Conservation (phyloP, 169 alveolate genomes). For the Eimeria brunetti region DNA sequence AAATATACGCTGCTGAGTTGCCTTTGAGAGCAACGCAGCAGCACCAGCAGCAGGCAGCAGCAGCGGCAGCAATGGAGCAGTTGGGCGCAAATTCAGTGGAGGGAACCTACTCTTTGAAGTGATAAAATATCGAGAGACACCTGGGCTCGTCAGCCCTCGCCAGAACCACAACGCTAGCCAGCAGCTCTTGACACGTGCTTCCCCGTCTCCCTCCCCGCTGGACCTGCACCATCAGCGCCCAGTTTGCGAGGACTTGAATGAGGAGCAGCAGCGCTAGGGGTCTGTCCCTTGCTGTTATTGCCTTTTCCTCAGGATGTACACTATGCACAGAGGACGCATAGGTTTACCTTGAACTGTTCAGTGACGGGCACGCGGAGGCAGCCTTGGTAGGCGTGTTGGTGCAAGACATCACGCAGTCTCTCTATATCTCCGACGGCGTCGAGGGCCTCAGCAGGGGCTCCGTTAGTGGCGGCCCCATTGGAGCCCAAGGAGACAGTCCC, state of each 20-base stretch:
- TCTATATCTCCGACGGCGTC: slow-evolving; percentile 15
- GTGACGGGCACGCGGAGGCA: slow-evolving; percentile 45
- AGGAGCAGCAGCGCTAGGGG: not conserved
- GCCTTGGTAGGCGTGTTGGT: slow-evolving; percentile 44
- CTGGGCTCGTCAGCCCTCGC: slow-evolving; percentile 73
- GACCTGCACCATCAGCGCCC: slow-evolving; percentile 26
- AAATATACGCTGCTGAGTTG: not conserved
- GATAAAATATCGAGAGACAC: slow-evolving; percentile 40
- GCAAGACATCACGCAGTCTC: slow-evolving; percentile 39
- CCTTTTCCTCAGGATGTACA: not conserved
- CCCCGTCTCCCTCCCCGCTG: slow-evolving; percentile 72
- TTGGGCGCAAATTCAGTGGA: not conserved
- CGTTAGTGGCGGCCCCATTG: not conserved
- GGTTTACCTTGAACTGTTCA: slow-evolving; percentile 27
- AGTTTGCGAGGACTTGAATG: too few species aligned
- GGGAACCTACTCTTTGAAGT: slow-evolving; percentile 28
- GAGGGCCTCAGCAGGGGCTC: not conserved
- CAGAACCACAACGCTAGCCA: slow-evolving; percentile 64
- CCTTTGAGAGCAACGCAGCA: not conserved
- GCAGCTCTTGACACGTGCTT: slow-evolving; percentile 30
- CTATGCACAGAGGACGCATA: not conserved
- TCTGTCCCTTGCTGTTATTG: not conserved
- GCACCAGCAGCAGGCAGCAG: not conserved
- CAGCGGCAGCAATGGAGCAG: not conserved
- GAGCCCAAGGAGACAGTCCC: not conserved